phyloP scores from a whole-genome alignment of 2,329 filamentous ascomycete genomes.

The Paecilomyces formosus region DNA sequence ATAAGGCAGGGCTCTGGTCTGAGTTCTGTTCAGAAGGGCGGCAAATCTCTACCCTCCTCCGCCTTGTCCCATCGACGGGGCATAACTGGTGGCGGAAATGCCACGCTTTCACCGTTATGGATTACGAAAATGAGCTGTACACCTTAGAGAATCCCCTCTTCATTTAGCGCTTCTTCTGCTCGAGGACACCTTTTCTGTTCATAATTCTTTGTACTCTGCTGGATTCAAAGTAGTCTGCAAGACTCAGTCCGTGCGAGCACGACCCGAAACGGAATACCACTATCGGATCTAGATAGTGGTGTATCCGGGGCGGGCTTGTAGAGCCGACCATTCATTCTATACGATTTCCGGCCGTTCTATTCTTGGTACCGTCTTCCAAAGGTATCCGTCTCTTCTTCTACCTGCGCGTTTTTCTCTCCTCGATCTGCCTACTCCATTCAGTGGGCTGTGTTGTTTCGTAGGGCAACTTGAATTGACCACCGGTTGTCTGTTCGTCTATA shows the following conservation, averaged over 20 bases:
- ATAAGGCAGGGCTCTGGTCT: neutral
- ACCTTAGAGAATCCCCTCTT: neutral
- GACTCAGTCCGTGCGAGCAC: neutral
- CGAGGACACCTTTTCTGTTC: neutral
- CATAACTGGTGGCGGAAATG: neutral
- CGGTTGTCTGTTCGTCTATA: neutral
- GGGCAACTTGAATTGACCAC: neutral
- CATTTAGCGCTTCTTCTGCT: neutral
- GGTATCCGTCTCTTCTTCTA: neutral
- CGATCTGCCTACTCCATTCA: neutral
- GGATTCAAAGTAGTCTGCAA: neutral
- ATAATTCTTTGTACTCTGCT: neutral
- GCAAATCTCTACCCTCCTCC: neutral
- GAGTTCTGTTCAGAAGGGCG: neutral
- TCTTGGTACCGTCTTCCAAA: neutral
- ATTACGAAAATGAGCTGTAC: neutral
- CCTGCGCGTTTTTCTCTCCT: neutral
- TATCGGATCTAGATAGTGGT: neutral
- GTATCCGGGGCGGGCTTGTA: neutral
- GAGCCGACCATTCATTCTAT: neutral
- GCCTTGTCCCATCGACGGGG: neutral
- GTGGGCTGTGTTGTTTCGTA: neutral
- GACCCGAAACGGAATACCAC: neutral
- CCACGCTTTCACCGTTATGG: neutral
- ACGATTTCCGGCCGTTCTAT: neutral